Evolutionary conservation across 345 rosid species (phyloP).

Genomic region (Eucalyptus cloeziana): DNA sequence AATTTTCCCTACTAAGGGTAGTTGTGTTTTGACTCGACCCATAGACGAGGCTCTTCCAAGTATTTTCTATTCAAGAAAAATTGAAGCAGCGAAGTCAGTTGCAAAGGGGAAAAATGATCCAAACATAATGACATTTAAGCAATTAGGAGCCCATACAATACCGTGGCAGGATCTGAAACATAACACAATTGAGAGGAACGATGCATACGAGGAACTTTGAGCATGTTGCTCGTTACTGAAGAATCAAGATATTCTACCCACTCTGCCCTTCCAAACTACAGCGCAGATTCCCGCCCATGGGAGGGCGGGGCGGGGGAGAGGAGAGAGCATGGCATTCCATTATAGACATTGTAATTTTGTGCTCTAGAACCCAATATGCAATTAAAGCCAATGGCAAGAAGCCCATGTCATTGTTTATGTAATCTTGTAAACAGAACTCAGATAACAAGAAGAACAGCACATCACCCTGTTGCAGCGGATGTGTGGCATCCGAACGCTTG

Average conservation of each 20-base stretch:
- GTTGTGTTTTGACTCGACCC: constrained; percentile 92
- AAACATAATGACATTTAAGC: background rate
- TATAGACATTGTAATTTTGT: background rate
- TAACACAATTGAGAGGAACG: no score
- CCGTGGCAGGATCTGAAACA: no score
- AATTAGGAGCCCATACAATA: no score
- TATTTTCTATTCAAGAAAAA: constrained; percentile 49
- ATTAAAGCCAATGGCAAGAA: background rate
- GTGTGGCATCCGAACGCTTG: background rate
- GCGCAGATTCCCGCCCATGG: no score
- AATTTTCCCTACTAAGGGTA: no score
- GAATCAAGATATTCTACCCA: background rate
- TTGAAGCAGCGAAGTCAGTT: background rate
- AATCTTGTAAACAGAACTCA: background rate
- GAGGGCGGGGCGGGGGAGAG: background rate
- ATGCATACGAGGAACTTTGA: background rate
- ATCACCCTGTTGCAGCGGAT: background rate
- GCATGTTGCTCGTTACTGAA: background rate
- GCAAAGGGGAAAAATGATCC: background rate
- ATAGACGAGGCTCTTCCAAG: constrained; percentile 86
- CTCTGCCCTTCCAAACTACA: no score
- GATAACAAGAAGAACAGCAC: background rate
- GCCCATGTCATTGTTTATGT: background rate
- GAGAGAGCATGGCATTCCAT: background rate
- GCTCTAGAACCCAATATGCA: background rate